Percentiles rank a stretch among this genome's conserved stretches.
Conservation (phyloP, 2,329 filamentous ascomycete genomes). For the Plectosphaerella sp. region DNA sequence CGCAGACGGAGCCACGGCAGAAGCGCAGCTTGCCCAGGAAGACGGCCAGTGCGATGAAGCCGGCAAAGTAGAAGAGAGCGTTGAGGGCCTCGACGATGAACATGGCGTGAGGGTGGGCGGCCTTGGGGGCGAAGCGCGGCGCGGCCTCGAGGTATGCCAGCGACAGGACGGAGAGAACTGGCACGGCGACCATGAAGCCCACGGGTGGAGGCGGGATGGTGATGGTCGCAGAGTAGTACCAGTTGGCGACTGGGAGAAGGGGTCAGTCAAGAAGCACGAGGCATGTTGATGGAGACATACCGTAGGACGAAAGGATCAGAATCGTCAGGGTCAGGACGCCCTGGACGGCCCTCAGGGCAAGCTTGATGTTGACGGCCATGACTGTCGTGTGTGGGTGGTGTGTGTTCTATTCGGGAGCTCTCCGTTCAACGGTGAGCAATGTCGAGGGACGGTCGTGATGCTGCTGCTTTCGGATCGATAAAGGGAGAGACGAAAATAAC, state of each 20-base stretch:
- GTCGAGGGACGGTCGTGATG: no score
- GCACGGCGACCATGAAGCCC: constrained; percentile 53
- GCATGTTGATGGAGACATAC: constrained; percentile 25
- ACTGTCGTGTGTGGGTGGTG: no score
- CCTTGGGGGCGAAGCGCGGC: constrained; percentile 36
- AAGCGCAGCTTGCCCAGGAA: constrained; percentile 52
- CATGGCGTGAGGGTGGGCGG: constrained; percentile 42
- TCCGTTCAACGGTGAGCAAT: no score
- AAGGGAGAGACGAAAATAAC: no score
- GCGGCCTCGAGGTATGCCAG: constrained; percentile 48
- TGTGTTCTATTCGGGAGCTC: no score
- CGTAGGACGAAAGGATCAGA: constrained; percentile 42
- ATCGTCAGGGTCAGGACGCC: constrained; percentile 39
- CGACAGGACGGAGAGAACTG: constrained; percentile 50
- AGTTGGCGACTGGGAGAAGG: constrained; percentile 46
- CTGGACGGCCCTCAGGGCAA: constrained; percentile 41
- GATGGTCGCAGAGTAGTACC: constrained; percentile 53
- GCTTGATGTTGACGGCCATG: constrained; percentile 19
- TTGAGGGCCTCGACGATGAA: constrained; percentile 48
- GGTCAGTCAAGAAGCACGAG: constrained; percentile 9
- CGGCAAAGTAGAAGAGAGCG: constrained; percentile 52
- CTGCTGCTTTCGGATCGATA: no score
- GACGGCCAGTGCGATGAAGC: constrained; percentile 53
- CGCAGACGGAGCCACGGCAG: constrained; percentile 54
- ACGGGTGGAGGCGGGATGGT: constrained; percentile 50